Conservation (phyloP, 495 filamentous ascomycete species). For the Aspergillus ostianus region DNA sequence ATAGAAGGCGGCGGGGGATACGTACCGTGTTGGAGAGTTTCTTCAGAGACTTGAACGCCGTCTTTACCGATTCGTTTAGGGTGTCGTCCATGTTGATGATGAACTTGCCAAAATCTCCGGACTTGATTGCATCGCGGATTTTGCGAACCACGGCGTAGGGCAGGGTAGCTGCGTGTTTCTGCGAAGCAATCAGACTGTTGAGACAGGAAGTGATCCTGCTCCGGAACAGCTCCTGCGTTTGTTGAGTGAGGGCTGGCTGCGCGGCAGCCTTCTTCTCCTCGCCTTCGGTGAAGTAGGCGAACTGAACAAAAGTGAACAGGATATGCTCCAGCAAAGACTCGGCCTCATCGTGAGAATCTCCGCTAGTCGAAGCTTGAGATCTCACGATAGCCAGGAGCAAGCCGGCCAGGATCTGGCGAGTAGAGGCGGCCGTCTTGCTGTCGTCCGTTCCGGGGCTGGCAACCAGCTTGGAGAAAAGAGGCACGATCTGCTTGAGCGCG, state of each 20-base stretch:
- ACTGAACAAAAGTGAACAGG: slow-evolving; percentile 41
- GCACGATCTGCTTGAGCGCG: slow-evolving; percentile 40
- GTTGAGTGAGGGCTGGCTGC: slow-evolving; percentile 50
- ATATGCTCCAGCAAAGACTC: slow-evolving; percentile 39
- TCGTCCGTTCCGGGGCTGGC: slow-evolving; percentile 38
- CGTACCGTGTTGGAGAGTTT: slow-evolving; percentile 63
- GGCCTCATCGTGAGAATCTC: slow-evolving; percentile 31
- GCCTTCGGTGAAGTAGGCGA: slow-evolving; percentile 40
- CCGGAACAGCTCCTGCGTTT: slow-evolving; percentile 67
- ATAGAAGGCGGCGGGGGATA: not conserved
- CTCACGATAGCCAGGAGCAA: slow-evolving; percentile 46
- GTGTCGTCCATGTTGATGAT: slow-evolving; percentile 63
- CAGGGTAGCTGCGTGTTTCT: slow-evolving; percentile 49
- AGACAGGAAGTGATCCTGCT: slow-evolving; percentile 65
- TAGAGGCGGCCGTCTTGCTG: slow-evolving; percentile 43
- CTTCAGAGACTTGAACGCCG: slow-evolving; percentile 63
- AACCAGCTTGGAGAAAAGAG: slow-evolving; percentile 41
- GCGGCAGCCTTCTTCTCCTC: slow-evolving; percentile 26
- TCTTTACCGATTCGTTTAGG: slow-evolving; percentile 56
- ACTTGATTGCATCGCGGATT: slow-evolving; percentile 46
- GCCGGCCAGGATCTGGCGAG: slow-evolving; percentile 48
- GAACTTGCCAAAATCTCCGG: slow-evolving; percentile 43
- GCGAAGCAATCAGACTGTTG: slow-evolving; percentile 65
- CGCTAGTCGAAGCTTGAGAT: slow-evolving; percentile 36
- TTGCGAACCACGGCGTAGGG: slow-evolving; percentile 52